Evolutionary conservation across 768 basidiomycete species (phyloP).

Genomic region (Rubroboletus pulcherrimus): DNA sequence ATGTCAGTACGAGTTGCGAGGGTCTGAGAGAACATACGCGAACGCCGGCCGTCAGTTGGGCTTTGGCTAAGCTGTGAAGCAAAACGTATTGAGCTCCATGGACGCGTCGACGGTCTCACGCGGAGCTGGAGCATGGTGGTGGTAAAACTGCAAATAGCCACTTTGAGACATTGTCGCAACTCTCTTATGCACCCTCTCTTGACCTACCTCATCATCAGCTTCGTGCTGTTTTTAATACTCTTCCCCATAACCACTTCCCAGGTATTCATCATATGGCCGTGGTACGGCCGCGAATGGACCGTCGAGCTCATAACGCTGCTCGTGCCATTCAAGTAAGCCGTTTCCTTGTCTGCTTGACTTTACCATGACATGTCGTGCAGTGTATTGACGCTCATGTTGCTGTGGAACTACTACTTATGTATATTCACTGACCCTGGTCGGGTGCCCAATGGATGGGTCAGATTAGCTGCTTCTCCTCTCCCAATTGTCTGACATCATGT

Average conservation of each 20-base stretch:
- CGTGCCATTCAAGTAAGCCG: slow-evolving; percentile 82
- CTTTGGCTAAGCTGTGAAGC: slow-evolving; percentile 6
- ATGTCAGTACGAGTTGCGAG: slow-evolving; percentile 2
- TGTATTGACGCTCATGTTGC: slow-evolving; percentile 66
- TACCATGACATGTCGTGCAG: slow-evolving; percentile 38
- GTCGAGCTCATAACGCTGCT: slow-evolving; percentile 74
- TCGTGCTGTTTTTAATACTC: slow-evolving; percentile 67
- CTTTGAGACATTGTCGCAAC: slow-evolving; percentile 6
- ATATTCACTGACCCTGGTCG: slow-evolving; percentile 80
- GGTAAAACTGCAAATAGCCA: not conserved
- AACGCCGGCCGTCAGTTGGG: not conserved
- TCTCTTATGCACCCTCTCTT: slow-evolving; percentile 43
- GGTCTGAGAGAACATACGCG: not conserved
- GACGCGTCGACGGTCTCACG: slow-evolving; percentile 1
- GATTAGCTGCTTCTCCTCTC: slow-evolving; percentile 16
- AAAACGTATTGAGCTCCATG: slow-evolving; percentile 8
- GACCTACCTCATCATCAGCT: slow-evolving; percentile 61
- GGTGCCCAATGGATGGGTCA: slow-evolving; percentile 77
- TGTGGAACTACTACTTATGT: slow-evolving; percentile 87
- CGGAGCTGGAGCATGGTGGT: slow-evolving; percentile 18
- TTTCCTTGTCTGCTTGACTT: not conserved
- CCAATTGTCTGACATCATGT: slow-evolving; percentile 3
- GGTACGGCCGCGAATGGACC: slow-evolving; percentile 77
- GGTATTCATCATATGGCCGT: slow-evolving; percentile 88
- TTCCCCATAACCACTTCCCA: slow-evolving; percentile 92